Conservation (phyloP, 306 rosid species). For the Rubus idaeus region DNA sequence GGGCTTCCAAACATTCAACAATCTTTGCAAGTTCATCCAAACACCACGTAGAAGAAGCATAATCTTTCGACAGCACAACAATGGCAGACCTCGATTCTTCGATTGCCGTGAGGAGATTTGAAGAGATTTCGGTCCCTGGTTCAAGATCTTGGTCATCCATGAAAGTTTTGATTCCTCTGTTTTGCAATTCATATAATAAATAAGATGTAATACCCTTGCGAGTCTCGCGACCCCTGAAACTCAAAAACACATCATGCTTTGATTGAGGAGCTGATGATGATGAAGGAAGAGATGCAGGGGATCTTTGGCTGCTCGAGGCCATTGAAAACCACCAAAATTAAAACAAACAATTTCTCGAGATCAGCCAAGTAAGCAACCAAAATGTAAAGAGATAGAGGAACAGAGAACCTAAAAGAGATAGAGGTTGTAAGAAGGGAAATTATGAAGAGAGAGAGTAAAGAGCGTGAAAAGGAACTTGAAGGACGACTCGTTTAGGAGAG, state of each 20-base stretch:
- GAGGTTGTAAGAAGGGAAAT: too few relatives aligned
- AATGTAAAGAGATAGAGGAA: too few relatives aligned
- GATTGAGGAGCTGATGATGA: not conserved
- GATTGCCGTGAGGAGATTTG: not conserved
- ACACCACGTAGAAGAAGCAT: not conserved
- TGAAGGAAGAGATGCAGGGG: not conserved
- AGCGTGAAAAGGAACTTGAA: too few relatives aligned
- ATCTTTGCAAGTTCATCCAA: not conserved
- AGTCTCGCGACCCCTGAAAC: not conserved
- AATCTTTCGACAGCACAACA: not conserved
- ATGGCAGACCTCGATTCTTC: not conserved
- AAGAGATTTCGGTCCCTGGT: not conserved
- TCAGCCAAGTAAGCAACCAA: too few relatives aligned
- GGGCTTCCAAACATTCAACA: not conserved
- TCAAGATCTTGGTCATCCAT: not conserved
- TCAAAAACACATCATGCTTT: not conserved
- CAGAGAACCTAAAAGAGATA: too few relatives aligned
- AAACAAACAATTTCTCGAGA: too few relatives aligned
- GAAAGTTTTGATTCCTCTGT: not conserved
- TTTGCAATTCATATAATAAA: not conserved
- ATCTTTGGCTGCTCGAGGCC: not conserved
- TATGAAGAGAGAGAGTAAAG: too few relatives aligned
- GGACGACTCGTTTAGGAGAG: too few relatives aligned
- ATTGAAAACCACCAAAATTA: not conserved
- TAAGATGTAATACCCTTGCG: not conserved